phyloP scores from a whole-genome alignment of 1,139 yeast genomes.

The Geotrichum bryndzae region DNA sequence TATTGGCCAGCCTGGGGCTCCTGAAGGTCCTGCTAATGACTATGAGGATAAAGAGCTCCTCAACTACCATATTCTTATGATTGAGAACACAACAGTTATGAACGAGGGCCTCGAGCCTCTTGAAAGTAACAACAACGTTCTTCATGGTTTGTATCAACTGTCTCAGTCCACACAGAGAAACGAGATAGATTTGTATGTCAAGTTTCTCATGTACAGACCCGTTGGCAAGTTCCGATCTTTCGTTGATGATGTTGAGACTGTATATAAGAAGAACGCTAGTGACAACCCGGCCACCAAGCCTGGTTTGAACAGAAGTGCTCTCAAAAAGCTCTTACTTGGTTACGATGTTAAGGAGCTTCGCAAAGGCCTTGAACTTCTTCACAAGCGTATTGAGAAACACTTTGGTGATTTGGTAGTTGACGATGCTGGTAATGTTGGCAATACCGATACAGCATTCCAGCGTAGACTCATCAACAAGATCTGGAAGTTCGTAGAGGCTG shows the following conservation, averaged over 20 bases:
- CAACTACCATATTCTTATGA: constrained; percentile 52
- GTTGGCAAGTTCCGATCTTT: constrained; percentile 64
- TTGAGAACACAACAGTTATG: constrained; percentile 59
- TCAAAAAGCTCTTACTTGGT: constrained; percentile 51
- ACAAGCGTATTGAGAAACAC: constrained; percentile 54
- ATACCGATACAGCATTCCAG: constrained; percentile 39
- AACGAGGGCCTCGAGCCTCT: constrained; percentile 45
- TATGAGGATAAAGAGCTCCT: constrained; percentile 53
- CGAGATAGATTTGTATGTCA: constrained; percentile 47
- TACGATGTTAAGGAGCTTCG: constrained; percentile 57
- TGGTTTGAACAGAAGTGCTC: constrained; percentile 54
- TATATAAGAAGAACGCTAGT: constrained; percentile 38
- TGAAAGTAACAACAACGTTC: constrained; percentile 32
- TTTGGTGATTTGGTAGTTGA: constrained; percentile 35
- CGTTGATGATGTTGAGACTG: constrained; percentile 56
- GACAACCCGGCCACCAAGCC: constrained; percentile 55
- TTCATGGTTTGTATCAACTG: constrained; percentile 30
- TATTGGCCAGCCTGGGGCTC: constrained; percentile 6
- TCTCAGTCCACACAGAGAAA: constrained; percentile 40
- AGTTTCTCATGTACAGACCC: constrained; percentile 47
- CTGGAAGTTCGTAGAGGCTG: constrained; percentile 50
- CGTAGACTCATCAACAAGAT: constrained; percentile 41
- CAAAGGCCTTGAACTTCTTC: constrained; percentile 50
- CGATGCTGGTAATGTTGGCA: constrained; percentile 32
- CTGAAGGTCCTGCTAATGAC: constrained; percentile 25